Percentiles rank a stretch among this genome's conserved stretches.
phyloP scores from a whole-genome alignment of 768 basidiomycete species.

The Hebeloma cylindrosporum region DNA sequence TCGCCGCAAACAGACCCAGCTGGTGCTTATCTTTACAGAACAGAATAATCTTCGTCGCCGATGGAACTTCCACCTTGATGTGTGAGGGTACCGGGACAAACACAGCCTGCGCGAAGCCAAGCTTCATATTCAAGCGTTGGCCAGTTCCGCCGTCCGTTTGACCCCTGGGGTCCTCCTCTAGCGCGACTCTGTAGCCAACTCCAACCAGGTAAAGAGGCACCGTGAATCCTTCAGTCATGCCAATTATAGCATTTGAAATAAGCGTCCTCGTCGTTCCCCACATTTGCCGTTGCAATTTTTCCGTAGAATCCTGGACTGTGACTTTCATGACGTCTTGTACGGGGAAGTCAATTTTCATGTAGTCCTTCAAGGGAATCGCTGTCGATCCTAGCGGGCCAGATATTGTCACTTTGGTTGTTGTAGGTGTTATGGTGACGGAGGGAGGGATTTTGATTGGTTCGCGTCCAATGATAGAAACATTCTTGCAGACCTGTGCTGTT shows the following conservation, averaged over 20 bases:
- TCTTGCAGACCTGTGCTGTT: conserved; percentile 45
- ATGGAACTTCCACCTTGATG: conserved; percentile 78
- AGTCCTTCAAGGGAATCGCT: conserved; percentile 45
- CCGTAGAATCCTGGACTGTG: conserved; percentile 61
- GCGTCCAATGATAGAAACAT: conserved; percentile 67
- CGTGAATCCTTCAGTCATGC: conserved; percentile 86
- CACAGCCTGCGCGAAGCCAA: conserved; percentile 90
- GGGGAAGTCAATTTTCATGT: conserved; percentile 45
- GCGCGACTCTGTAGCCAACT: conserved; percentile 86
- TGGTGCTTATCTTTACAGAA: conserved; percentile 86
- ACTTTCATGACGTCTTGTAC: conserved; percentile 41
- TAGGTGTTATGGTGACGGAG: conserved; percentile 41
- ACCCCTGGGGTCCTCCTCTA: conserved; percentile 79
- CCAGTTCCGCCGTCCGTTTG: conserved; percentile 56
- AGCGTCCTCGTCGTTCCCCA: conserved; percentile 96
- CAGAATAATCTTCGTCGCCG: conserved; percentile 81
- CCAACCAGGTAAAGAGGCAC: conserved; percentile 88
- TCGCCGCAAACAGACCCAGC: conserved; percentile 85
- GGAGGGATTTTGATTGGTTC: conserved; percentile 52
- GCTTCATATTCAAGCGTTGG: conserved; percentile 81
- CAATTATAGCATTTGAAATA: conserved; percentile 85
- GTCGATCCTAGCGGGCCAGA: conserved; percentile 49
- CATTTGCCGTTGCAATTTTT: conserved; percentile 81
- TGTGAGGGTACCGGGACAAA: conserved; percentile 78
- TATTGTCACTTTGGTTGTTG: conserved; percentile 40